These are phyloP conservation scores for Podosphaera fusca DNA, from an alignment of 2,329 filamentous ascomycete genomes.

Conservation along the genomic window DNA sequence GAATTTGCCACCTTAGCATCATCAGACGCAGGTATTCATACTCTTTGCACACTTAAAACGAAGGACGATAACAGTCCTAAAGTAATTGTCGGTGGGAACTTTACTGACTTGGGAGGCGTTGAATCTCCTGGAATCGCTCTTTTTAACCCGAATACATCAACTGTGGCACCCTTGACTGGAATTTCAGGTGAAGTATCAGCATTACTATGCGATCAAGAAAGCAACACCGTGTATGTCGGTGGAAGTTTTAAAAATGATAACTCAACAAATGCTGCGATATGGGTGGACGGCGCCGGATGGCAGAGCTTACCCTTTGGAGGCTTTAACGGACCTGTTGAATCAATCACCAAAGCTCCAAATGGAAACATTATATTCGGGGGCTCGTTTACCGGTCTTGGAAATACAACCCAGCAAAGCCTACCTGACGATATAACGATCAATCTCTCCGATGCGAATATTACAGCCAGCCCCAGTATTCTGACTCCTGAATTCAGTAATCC, in stretches of 20 bases:
- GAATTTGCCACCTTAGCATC: slow-evolving; percentile 50
- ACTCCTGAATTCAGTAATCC: slow-evolving; percentile 49
- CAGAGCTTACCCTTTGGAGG: slow-evolving; percentile 70
- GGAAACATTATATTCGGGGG: slow-evolving; percentile 85
- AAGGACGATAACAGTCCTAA: slow-evolving; percentile 44
- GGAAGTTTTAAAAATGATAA: slow-evolving; percentile 61
- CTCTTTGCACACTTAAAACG: slow-evolving; percentile 62
- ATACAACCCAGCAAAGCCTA: slow-evolving; percentile 42
- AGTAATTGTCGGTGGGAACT: slow-evolving; percentile 79
- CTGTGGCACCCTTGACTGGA: slow-evolving; percentile 53
- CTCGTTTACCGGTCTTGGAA: slow-evolving; percentile 69
- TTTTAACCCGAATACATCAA: slow-evolving; percentile 49
- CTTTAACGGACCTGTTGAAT: slow-evolving; percentile 78
- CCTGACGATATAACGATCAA: slow-evolving; percentile 66
- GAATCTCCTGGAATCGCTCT: slow-evolving; percentile 59
- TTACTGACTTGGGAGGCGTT: slow-evolving; percentile 64
- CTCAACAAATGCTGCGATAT: slow-evolving; percentile 76
- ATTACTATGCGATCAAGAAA: slow-evolving; percentile 57
- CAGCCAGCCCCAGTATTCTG: slow-evolving; percentile 36
- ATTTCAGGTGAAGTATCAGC: slow-evolving; percentile 64
- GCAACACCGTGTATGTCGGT: slow-evolving; percentile 70
- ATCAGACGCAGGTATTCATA: slow-evolving; percentile 63
- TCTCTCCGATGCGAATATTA: slow-evolving; percentile 53
- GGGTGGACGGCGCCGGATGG: slow-evolving; percentile 47
- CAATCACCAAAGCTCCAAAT: slow-evolving; percentile 58